Evolutionary conservation across 805 yeast genomes (phyloP), one percentile per base, ranked within the genome.

Genomic region (Ogataea dorogensis): DNA sequence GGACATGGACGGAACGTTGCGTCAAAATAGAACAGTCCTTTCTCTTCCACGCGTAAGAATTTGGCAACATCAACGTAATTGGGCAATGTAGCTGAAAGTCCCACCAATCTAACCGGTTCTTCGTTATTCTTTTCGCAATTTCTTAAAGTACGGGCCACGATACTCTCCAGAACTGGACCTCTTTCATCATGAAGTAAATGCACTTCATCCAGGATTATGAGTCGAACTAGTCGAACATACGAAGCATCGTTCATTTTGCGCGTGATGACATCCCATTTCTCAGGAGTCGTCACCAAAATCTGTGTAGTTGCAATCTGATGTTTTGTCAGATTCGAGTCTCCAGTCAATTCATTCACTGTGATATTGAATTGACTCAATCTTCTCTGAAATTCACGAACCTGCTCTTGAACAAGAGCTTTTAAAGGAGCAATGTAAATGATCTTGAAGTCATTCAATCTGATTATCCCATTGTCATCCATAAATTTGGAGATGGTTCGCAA

Each of bases 191-290:
- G 96, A 45, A 91, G 66, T 33, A 91, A 67, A 68, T 91, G 98
- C 40, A 91, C 82, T 59, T 91, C 98, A 66, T 91, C 98, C 33
- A 93, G 77, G 17, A 91, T 82, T 7, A 91, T 61, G 15, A 91
- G 68, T 25, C 75, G 71, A 1, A 87, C 93, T 1, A 78, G 63
- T 22, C 73, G 69, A 1, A 80, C 73, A 49, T 79, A 81, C 16
- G 82, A 74, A 2, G 76, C 66, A 42, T 85, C 91, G 14, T 77
- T 68, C 27, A 72, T 70, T 52, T 91, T 91, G 63, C 98, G 73
- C 0, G 96, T 89, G 11, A 89, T 81, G 14, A 93, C 86, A 63
- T 93, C 98, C 98, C 98, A 91, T 54, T 89, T 91, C 55, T 93
- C 98, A 0, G 98, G 98, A 0, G 98, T 91, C 0, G 96, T 86